Base-by-base conservation (phyloP, 148 eudicot genomes). In the Suaeda aralocaspica region DNA sequence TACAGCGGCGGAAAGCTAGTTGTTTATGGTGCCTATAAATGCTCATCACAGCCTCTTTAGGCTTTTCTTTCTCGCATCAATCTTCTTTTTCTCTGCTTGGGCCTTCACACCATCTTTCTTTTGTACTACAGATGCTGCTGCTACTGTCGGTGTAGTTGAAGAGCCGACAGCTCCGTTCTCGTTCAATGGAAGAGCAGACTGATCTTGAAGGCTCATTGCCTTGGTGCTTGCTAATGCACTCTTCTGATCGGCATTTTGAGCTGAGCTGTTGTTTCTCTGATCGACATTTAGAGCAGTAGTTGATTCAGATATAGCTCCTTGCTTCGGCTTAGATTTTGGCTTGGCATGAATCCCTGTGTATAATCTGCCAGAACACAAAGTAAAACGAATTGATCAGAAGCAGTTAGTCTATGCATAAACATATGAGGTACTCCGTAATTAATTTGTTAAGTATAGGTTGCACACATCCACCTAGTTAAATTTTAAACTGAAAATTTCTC, bases 331-430 rank as follows among this genome's bases (percentile, higher is more conserved):
- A 0, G 92, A 79, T 73, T 94, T 94, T n/a, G 91, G 88, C 76
- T 89, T 94, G 13, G 97, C 99, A 55, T 94, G 99, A 66, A 91
- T 91, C 57, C 96, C 92, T 18, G 99, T 94, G 80, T 87, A 94
- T 31, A 94, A 78, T 87, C 99, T 94, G n/a, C n/a, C n/a, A n/a
- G n/a, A n/a, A n/a, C n/a, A n/a, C n/a, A n/a, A n/a, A n/a, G n/a
- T n/a, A n/a, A n/a, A n/a, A n/a, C n/a, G n/a, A n/a, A n/a, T n/a
- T n/a, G n/a, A n/a, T n/a, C n/a, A n/a, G n/a, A n/a, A n/a, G n/a
- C n/a, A n/a, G n/a, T n/a, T n/a, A n/a, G n/a, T n/a, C n/a, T n/a
- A n/a, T n/a, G n/a, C n/a, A n/a, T n/a, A n/a, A n/a, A n/a, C n/a
- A n/a, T n/a, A n/a, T n/a, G n/a, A n/a, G n/a, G n/a, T n/a, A n/a